Percentiles rank a stretch among this genome's conserved stretches.
phyloP scores from a whole-genome alignment of 345 rosid species.

The Streptanthus diversifolius region DNA sequence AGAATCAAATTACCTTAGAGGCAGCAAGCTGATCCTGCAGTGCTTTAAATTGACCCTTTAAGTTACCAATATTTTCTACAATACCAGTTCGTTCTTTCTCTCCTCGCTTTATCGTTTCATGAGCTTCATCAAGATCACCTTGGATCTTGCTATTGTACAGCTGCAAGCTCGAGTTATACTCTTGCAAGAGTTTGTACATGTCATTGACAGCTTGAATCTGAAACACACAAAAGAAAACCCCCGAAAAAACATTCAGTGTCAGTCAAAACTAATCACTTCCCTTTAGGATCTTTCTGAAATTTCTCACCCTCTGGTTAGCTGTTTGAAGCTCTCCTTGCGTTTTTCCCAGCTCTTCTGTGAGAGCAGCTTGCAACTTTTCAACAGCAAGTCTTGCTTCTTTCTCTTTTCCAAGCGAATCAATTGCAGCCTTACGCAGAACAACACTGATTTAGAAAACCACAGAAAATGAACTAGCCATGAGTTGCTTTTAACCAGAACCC shows the following conservation, averaged over 20 bases:
- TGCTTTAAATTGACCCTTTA: conserved; percentile 73
- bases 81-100: conserved; percentile 84
- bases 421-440: conserved; percentile 51
- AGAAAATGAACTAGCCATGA: neutral
- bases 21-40: conserved; percentile 73
- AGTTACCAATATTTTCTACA: conserved; percentile 61
- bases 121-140: conserved; percentile 77
- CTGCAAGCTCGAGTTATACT: conserved; percentile 92
- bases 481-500: neutral
- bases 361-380: conserved; percentile 68
- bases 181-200: conserved; percentile 94
- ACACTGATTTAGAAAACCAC: conserved; percentile 4
- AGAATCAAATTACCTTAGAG: conserved; percentile 60
- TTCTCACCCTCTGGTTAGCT: conserved; percentile 84
- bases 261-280: neutral
- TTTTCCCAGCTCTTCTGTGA: conserved; percentile 74
- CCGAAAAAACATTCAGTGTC: conserved; percentile 6
- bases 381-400: conserved; percentile 59
- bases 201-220: conserved; percentile 87
- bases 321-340: conserved; percentile 81
- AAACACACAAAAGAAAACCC: conserved; percentile 14
- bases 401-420: conserved; percentile 70
- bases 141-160: conserved; percentile 88
- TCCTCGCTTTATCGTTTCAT: conserved; percentile 67
- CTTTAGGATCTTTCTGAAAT: neutral